These are phyloP conservation scores for Cytospora piceicola DNA, from an alignment of 2,329 filamentous ascomycete genomes.

Conservation along the genomic window DNA sequence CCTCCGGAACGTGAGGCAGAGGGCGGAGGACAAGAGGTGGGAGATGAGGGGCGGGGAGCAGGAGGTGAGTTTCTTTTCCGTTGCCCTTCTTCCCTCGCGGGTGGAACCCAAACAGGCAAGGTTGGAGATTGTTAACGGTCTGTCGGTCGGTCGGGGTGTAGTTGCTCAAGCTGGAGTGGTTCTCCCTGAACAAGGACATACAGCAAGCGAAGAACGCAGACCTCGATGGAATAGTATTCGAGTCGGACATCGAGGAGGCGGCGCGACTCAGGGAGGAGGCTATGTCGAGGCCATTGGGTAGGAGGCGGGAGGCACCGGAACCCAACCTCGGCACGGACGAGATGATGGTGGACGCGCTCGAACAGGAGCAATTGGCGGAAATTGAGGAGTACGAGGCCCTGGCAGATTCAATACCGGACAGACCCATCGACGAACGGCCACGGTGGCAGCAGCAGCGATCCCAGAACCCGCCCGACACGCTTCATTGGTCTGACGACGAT, in stretches of 20 bases:
- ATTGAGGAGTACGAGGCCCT: conserved; percentile 61
- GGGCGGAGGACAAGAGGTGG: conserved; percentile 63
- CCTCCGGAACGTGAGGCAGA: conserved; percentile 66
- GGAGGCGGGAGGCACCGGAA: conserved; percentile 20
- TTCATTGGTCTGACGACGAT: conserved; percentile 55
- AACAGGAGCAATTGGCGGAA: conserved; percentile 58
- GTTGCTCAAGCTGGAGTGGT: conserved; percentile 50
- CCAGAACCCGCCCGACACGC: conserved; percentile 37
- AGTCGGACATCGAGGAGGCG: conserved; percentile 58
- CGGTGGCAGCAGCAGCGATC: conserved; percentile 30
- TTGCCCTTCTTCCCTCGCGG: conserved; percentile 34
- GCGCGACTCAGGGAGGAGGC: conserved; percentile 40
- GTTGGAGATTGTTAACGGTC: conserved; percentile 25
- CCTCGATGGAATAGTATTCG: conserved; percentile 47
- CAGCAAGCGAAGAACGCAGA: conserved; percentile 46
- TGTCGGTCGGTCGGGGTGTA: conserved; percentile 29
- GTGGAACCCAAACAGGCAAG: conserved; percentile 38
- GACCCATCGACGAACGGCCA: neutral
- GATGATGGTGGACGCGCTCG: conserved; percentile 58
- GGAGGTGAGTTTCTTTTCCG: conserved; percentile 44
- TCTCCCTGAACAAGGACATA: conserved; percentile 43
- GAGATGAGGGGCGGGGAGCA: conserved; percentile 66
- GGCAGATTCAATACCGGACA: conserved; percentile 50
- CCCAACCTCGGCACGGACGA: conserved; percentile 45
- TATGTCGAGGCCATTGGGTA: conserved; percentile 34